Evolutionary conservation across 2,329 filamentous ascomycete genomes (phyloP), one percentile per base, ranked within the genome.

Genomic region (Neodidymelliopsis sp.): DNA sequence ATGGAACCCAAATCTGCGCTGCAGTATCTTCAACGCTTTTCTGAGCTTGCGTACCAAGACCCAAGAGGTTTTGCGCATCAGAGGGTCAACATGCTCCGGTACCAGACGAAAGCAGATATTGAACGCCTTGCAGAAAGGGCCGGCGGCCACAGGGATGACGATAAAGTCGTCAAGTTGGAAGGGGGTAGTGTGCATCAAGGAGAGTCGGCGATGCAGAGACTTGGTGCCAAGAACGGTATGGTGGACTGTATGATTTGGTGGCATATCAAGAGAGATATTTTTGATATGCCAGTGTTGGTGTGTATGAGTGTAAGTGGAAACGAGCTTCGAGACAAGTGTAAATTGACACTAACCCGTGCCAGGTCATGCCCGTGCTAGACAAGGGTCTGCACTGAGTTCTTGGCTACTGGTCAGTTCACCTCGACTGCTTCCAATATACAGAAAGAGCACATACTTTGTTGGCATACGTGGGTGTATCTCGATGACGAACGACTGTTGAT

Each of bases 201-300:
- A 44, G 87, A 91, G 72, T 83, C 89, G 54, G 91, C 90, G 8
- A 93, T 96, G 74, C 88, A 88, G 44, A 84, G 86, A 66, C 82
- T 96, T 11, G 90, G 83, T 0, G 80, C 90, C 66, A 88, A 85
- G 69, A 91, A 96, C 66, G 93, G 92, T 43, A 92, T 94, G 74
- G 89, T 97, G 48, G 90, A 96, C 70, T 97, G 92, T 77, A 91
- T 89, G 65, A 96, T 95, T 75, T 96, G 90, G 77, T 97, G 93
- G 92, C 93, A 90, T 56, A 92, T 97, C 55, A 96, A 96, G 77
- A 83, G 93, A 56, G 94, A 99, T 73, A 90, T 94, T 29, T 97
- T 97, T 77, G 93, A 97, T 76, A 96, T 97, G 74, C 94, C 94
- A 16, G 96, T 97, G 91, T 81, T 97, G 77, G 95, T 97, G 73